A percentile compares a stretch with the other conserved stretches of the same genome.
These are phyloP conservation scores for Pseudocercospora pini-densiflorae DNA, from an alignment of 2,329 filamentous ascomycete genomes.

Conservation along the genomic window DNA sequence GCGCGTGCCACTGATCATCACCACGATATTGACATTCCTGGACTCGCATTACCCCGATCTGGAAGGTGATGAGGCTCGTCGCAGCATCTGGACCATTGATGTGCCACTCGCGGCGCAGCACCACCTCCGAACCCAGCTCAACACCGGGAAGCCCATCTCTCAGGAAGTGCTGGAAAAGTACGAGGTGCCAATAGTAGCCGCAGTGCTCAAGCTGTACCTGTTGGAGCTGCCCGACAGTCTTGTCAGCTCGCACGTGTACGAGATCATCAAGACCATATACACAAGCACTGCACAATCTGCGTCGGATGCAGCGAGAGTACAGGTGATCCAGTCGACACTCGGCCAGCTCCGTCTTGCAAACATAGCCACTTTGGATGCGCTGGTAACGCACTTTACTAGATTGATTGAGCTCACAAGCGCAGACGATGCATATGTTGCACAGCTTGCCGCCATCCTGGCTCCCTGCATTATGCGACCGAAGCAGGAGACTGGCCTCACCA, in stretches of 20 bases:
- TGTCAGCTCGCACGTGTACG: conserved; percentile 96
- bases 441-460: conserved; percentile 75
- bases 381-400: conserved; percentile 97
- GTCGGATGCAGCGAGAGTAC: conserved; percentile 77
- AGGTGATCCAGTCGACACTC: conserved; percentile 92
- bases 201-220: conserved; percentile 90
- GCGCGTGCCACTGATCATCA: conserved; percentile 89
- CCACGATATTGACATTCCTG: conserved; percentile 89
- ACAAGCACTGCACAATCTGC: conserved; percentile 77
- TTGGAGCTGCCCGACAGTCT: conserved; percentile 97
- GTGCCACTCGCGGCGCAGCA: conserved; percentile 86
- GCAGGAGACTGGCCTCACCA: conserved; percentile 83
- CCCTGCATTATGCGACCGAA: conserved; percentile 88
- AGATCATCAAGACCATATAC: conserved; percentile 98
- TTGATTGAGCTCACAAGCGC: conserved; percentile 96
- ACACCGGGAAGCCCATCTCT: conserved; percentile 81
- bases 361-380: conserved; percentile 96
- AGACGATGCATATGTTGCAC: conserved; percentile 80
- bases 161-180: conserved; percentile 81
- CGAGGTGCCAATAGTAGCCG: conserved; percentile 92
- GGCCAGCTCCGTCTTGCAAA: conserved; percentile 94
- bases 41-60: conserved; percentile 97
- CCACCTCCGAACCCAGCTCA: conserved; percentile 78
- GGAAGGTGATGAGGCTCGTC: conserved; percentile 90
- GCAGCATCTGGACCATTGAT: conserved; percentile 92